Evolutionary conservation across 106 monocot species (phyloP).

Genomic region (Triglochin maritima): DNA sequence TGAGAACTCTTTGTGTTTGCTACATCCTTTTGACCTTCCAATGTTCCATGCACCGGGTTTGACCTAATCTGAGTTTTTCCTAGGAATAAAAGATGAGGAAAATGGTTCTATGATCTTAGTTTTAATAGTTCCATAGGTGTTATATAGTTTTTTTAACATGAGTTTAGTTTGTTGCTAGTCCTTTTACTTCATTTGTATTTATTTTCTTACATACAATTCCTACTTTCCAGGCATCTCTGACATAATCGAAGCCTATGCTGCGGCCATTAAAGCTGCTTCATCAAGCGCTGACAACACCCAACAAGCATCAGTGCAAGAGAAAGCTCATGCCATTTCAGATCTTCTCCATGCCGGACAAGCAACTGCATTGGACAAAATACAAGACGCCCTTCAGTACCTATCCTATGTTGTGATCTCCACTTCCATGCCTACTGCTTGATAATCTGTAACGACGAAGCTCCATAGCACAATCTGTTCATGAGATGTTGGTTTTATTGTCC

Average conservation of each 20-base stretch:
- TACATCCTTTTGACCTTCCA: background rate
- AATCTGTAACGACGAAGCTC: background rate
- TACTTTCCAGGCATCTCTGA: slow-evolving; percentile 52
- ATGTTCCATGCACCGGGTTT: too few species aligned
- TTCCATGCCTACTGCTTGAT: slow-evolving; percentile 58
- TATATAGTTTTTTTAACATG: too few species aligned
- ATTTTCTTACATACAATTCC: too few species aligned
- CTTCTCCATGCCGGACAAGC: slow-evolving; percentile 42
- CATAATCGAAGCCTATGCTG: slow-evolving; percentile 62
- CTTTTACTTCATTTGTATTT: too few species aligned
- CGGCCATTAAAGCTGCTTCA: slow-evolving; percentile 27
- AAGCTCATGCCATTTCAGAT: slow-evolving; percentile 51
- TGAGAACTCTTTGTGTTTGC: background rate
- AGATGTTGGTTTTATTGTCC: too few species aligned
- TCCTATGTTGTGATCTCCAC: slow-evolving; percentile 66
- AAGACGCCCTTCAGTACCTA: slow-evolving; percentile 69
- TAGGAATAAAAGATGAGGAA: too few species aligned
- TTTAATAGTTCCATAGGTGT: too few species aligned
- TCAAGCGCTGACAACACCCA: slow-evolving; percentile 8
- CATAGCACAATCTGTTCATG: too few species aligned
- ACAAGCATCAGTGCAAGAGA: slow-evolving; percentile 42
- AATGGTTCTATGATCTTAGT: too few species aligned
- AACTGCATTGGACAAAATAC: slow-evolving; percentile 67
- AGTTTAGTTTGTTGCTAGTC: too few species aligned
- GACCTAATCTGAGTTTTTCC: too few species aligned